Evolutionary conservation across 164 flowering plant genomes (phyloP), one percentile per base, ranked within the genome.

Genomic region (Vitis labrusca): DNA sequence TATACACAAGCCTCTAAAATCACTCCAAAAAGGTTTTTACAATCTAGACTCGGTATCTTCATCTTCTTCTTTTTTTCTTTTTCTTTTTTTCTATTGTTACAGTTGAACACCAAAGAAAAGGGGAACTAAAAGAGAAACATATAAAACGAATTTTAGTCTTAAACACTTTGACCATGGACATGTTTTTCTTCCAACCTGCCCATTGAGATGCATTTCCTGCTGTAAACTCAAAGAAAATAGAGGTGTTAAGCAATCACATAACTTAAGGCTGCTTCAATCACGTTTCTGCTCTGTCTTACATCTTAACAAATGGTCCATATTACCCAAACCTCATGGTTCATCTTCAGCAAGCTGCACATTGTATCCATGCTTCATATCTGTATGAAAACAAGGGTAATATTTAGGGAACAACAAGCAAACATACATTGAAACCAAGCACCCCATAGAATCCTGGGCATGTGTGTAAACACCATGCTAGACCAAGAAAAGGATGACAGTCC

Each of bases 311-410:
- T 10, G 14, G 64, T 49, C 50, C 54, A 16, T 50, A 57, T 17
- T 72, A 23, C 64, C 62, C 23, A 64, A 37, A 55, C 51, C 59
- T 83, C 84, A 85, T 30, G 64, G 48, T 66, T 82, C 88, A 66
- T 85, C 89, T 74, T 89, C 93, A 30, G 76, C 85, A 61, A 85
- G 86, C 76, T 85, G 87, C 79, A 88, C 77, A 59, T 81, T 83
- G 77, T 83, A 85, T 59, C 82, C 88, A 67, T 79, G 92, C 86
- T 85, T 88, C 61, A 79, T 74, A 59, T 84, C 91, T 89, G 91
- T 66, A 64, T 19, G 30, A 76, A 63, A 30, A 70, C 57, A 50
- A 53, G 37, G 32, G 37, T 19, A 14, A 19, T 49, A 7, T 53
- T 52, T 30, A 72, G 61, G 19, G 14, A 10, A 12, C 11, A 49